Conservation (phyloP, 306 rosid genomes). For the Medicago arabica region DNA sequence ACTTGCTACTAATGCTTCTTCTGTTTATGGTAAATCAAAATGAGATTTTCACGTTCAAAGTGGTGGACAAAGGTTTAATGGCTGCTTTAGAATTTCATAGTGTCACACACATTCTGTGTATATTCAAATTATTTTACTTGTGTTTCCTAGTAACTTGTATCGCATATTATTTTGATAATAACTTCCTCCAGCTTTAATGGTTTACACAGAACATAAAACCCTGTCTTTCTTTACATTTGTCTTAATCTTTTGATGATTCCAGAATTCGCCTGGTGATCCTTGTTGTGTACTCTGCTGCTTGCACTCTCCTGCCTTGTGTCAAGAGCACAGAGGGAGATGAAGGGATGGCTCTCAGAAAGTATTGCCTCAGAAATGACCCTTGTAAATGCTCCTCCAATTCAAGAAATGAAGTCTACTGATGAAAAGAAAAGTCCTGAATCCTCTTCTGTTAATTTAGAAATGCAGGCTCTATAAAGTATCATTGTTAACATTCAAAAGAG, state of each 20-base stretch:
- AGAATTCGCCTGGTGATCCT: conserved; percentile 92
- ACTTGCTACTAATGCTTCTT: no score
- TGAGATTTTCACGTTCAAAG: neutral
- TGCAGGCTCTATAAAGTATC: conserved; percentile 67
- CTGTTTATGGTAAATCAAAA: no score
- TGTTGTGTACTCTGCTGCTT: conserved; percentile 91
- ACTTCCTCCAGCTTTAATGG: conserved; percentile 19
- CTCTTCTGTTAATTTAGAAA: conserved; percentile 60
- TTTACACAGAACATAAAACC: conserved; percentile 16
- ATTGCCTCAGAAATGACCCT: conserved; percentile 59
- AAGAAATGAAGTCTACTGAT: conserved; percentile 75
- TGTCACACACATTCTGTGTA: neutral
- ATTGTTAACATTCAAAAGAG: conserved; percentile 29
- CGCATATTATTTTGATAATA: neutral
- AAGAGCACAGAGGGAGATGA: conserved; percentile 96
- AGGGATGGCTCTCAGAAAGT: conserved; percentile 70
- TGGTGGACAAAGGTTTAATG: neutral
- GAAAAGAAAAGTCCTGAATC: conserved; percentile 50
- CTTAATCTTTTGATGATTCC: conserved; percentile 34
- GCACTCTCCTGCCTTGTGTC: no score
- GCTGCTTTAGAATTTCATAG: conserved; percentile 1
- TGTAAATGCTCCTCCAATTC: conserved; percentile 82
- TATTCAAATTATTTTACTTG: neutral
- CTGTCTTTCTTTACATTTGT: conserved; percentile 12
- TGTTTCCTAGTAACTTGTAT: conserved; percentile 24